A percentile compares a stretch with the other conserved stretches of the same genome.
These are phyloP conservation scores for Alliaria petiolata DNA, from an alignment of 345 rosid species.

Conservation along the genomic window DNA sequence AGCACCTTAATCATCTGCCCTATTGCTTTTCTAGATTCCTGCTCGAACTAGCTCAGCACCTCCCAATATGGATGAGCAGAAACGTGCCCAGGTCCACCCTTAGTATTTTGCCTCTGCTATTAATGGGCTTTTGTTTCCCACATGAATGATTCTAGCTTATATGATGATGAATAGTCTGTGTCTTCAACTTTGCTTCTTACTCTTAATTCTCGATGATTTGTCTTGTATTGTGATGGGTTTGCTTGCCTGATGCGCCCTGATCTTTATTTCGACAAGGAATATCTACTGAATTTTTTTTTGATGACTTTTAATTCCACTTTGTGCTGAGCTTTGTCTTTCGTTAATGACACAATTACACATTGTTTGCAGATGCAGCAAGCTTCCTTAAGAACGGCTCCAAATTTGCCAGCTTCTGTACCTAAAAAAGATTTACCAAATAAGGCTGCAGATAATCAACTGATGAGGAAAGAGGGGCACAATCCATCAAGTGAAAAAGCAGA, in stretches of 20 bases:
- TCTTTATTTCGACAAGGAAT: background rate
- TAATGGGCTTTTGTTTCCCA: background rate
- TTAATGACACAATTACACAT: constrained; percentile 12
- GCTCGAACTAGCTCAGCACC: constrained; percentile 98
- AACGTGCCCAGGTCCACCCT: constrained; percentile 67
- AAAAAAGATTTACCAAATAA: constrained; percentile 50
- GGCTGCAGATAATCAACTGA: constrained; percentile 48
- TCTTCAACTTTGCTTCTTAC: constrained; percentile 9
- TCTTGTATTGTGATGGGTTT: constrained; percentile 1
- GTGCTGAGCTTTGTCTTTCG: background rate
- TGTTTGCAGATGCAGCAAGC: constrained; percentile 71
- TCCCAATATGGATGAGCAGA: constrained; percentile 97
- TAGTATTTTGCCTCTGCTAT: constrained; percentile 2
- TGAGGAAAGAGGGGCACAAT: constrained; percentile 42
- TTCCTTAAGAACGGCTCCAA: constrained; percentile 44
- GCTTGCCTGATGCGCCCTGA: background rate
- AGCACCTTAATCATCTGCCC: constrained; percentile 12
- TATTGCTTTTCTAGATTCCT: constrained; percentile 56
- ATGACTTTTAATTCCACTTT: background rate
- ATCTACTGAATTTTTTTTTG: too few species aligned
- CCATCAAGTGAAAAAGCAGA: constrained; percentile 52
- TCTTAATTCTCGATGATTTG: background rate
- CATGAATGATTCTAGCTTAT: background rate
- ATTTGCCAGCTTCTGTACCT: constrained; percentile 53
- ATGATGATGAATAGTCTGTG: background rate